Base-by-base conservation (phyloP, 306 rosid genomes). In the Boehmeria nivea region DNA sequence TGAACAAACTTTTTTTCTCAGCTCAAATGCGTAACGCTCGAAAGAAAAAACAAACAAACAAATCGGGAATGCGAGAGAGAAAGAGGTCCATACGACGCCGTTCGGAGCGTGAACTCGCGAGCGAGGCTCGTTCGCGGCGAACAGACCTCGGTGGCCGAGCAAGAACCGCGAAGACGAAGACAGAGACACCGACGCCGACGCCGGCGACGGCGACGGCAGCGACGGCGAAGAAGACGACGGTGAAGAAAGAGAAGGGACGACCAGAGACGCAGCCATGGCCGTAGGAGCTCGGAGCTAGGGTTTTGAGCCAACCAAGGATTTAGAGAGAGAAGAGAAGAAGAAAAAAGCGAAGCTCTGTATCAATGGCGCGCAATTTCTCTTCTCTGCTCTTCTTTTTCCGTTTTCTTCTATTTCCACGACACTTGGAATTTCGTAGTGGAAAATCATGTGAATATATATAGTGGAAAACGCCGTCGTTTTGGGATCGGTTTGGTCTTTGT, bases 211-310 rank as follows among this genome's bases (percentile, higher is more conserved):
- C 10, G 85, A 65, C 21, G 79, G 31, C 12, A n/a, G 66, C 15
- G 65, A 66, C 7, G 64, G 27, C 53, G 49, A 12, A 2, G 77
- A 28, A 0, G 72, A 61, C 12, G 84, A 64, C 0, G 88, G 51
- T 0, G 80, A 51, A 0, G 72, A 28, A 34, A 64, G 46, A 59
- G 72, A 49, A 7, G 83, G 77, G 54, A 80, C 68, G 52, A 78
- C 19, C 64, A 84, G 73, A 1, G 86, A 90, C 12, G 98, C 69
- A 16, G 91, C 93, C 95, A 86, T 86, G 37, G 18, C 57, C 0
- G 22, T n/a, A 34, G 18, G 16, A 14, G 27, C 3, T 18, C 39
- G 8, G 7, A 14, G 12, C 34, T 57, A 52, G 50, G 42, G 72
- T 67, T 72, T 62, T 17, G 12, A 8, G n/a, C n/a, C n/a, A 18